Conservation (phyloP, 257 asterid genomes). For the Ligustrum vulgare region DNA sequence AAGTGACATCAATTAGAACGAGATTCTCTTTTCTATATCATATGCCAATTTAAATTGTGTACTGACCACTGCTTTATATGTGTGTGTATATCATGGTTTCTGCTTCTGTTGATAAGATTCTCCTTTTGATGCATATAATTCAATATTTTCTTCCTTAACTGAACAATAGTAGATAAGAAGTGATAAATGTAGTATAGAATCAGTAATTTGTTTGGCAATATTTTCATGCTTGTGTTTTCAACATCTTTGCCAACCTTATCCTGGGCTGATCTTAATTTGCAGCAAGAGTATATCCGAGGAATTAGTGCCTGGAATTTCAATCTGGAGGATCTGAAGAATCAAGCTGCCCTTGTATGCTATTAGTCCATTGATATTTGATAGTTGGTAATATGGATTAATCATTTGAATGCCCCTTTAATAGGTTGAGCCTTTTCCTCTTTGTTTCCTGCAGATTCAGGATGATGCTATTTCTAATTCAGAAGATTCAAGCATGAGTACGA, state of each 20-base stretch:
- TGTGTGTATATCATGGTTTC: not conserved
- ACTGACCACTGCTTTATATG: not conserved
- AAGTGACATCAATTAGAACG: not conserved
- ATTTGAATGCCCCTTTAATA: constrained; percentile 5
- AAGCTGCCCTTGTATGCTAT: constrained; percentile 83
- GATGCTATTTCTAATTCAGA: constrained; percentile 58
- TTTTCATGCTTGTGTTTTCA: not conserved
- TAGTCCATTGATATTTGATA: not conserved
- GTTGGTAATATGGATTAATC: constrained; percentile 28
- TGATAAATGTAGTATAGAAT: not conserved
- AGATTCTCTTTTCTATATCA: not conserved
- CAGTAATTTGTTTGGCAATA: not conserved
- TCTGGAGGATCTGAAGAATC: constrained; percentile 88
- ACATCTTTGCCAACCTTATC: constrained; percentile 7
- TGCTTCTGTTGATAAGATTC: constrained; percentile 11
- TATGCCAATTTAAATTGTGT: not conserved
- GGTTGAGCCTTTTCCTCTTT: constrained; percentile 15
- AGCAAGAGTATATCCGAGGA: constrained; percentile 98
- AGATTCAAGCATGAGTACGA: constrained; percentile 48
- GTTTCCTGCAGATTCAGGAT: constrained; percentile 73
- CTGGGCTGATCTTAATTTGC: constrained; percentile 33
- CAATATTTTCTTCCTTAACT: not conserved
- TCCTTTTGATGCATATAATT: constrained; percentile 12
- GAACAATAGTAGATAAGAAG: not conserved
- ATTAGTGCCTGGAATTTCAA: constrained; percentile 97